A percentile compares a stretch with the other conserved stretches of the same genome.
Evolutionary conservation across 139 green algal genomes (phyloP).

Genomic region (Coccomyxa sp.): DNA sequence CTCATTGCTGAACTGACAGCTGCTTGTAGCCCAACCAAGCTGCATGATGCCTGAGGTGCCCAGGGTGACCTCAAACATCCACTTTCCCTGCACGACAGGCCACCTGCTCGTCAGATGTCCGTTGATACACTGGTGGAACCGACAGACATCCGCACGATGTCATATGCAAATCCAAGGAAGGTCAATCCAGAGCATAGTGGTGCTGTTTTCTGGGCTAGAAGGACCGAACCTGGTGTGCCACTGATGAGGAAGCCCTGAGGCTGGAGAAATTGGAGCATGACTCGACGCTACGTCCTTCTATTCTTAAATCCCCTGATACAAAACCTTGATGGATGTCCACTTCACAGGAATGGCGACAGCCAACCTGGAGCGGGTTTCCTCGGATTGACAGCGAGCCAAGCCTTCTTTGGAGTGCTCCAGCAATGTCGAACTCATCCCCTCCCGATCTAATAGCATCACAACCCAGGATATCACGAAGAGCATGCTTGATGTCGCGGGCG

Average conservation of each 20-base stretch:
- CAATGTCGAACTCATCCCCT: too few relatives aligned
- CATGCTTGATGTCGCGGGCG: too few relatives aligned
- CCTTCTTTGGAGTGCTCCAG: too few relatives aligned
- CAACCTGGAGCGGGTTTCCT: too few relatives aligned
- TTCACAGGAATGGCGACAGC: too few relatives aligned
- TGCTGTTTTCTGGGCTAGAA: too few relatives aligned
- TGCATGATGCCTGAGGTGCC: slow-evolving; percentile 78
- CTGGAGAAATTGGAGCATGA: neutral
- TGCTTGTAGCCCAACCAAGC: slow-evolving; percentile 81
- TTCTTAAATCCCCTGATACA: neutral
- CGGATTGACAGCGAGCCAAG: too few relatives aligned
- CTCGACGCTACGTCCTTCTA: neutral
- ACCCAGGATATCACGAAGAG: too few relatives aligned
- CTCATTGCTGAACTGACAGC: slow-evolving; percentile 83
- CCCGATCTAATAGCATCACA: too few relatives aligned
- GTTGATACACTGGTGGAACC: neutral
- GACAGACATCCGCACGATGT: neutral
- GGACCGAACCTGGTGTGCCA: neutral
- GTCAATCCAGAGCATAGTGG: neutral
- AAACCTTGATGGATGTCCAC: too few relatives aligned
- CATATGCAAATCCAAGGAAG: neutral
- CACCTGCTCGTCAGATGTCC: neutral
- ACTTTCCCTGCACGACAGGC: slow-evolving; percentile 43
- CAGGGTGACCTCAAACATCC: slow-evolving; percentile 88
- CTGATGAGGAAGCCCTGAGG: neutral